A percentile compares a stretch with the other conserved stretches of the same genome.
These are phyloP conservation scores for Anthoceros angustus DNA, from an alignment of 225 moss, liverwort and hornwort genomes.

Conservation along the genomic window DNA sequence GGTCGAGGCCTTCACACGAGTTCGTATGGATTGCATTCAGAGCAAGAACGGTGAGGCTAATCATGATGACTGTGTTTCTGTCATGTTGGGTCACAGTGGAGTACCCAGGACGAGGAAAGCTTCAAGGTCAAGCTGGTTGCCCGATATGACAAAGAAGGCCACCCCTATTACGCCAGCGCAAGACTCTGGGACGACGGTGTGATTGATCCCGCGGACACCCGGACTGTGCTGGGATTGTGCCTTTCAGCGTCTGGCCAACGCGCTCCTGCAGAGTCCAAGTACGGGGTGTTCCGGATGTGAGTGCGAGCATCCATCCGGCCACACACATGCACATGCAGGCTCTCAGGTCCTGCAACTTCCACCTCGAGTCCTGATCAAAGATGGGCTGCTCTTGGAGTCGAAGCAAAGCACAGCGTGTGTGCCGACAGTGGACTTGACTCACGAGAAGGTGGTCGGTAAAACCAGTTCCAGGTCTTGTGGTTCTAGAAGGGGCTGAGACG, in stretches of 20 bases:
- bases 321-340: too few relatives aligned
- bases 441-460: too few relatives aligned
- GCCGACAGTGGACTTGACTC: too few relatives aligned
- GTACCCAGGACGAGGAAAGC: constrained; percentile 50
- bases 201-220: constrained; percentile 88
- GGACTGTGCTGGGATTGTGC: constrained; percentile 70
- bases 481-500: too few relatives aligned
- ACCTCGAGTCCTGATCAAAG: too few relatives aligned
- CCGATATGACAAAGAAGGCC: constrained; percentile 73
- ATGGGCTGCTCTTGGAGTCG: too few relatives aligned
- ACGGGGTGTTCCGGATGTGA: constrained; percentile 95
- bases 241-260: constrained; percentile 48
- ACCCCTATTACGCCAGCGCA: constrained; percentile 81
- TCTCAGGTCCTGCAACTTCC: too few relatives aligned
- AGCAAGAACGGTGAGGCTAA: not conserved
- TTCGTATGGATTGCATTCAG: not conserved
- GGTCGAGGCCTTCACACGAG: constrained; percentile 30
- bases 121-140: constrained; percentile 57
- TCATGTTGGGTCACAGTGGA: constrained; percentile 38
- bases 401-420: too few relatives aligned
- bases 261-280: constrained; percentile 40
- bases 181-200: constrained; percentile 98
- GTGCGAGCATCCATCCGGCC: not conserved
- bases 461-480: too few relatives aligned
- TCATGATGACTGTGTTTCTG: not conserved